Evolutionary conservation across 495 filamentous ascomycete genomes (phyloP), one percentile per base, ranked within the genome.

Genomic region (Evernia prunastri): DNA sequence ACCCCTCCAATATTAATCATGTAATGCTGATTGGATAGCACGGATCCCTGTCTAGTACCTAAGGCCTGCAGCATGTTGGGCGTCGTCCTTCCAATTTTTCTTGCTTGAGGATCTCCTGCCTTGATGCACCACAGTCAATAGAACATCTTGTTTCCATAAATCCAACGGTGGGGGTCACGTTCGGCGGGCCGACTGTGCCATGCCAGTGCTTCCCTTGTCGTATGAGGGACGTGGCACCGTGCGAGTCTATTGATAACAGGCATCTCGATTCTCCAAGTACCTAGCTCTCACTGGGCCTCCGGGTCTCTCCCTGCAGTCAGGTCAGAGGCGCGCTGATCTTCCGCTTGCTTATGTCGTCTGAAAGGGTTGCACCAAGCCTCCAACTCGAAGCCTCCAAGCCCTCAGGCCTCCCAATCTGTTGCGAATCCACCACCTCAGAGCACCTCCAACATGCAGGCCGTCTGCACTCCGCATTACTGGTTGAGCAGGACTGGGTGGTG

Each of bases 391-490:
- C 53, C n/a, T 56, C 31, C 17, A 58, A 36, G 0, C n/a, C n/a
- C 25, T 23, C 25, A n/a, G 18, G 25, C 25, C 25, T 29, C 25
- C 12, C 25, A 49, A 11, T 4, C 3, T 17, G 11, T 23, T 51
- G 23, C 45, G 3, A 23, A 51, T 9, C 45, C 45, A 29, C 18
- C 49, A 53, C 25, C 5, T 13, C 27, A 31, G 3, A 13, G 17
- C 49, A 10, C 29, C 4, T 49, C 23, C 7, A 49, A 49, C 4
- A 18, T 39, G 35, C 56, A 58, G 39, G 37, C 29, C 35, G 61
- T 53, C 49, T 53, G 49, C 49, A 53, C 49, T 31, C 49, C 27
- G 49, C 49, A 53, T 49, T 23, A 25, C n/a, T 49, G 8, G 45
- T 5, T 12, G 23, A 25, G 45, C 3, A 45, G 7, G 42, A 45